Base-by-base conservation (phyloP, 306 rosid species). In the Elaeagnus macrophylla region DNA sequence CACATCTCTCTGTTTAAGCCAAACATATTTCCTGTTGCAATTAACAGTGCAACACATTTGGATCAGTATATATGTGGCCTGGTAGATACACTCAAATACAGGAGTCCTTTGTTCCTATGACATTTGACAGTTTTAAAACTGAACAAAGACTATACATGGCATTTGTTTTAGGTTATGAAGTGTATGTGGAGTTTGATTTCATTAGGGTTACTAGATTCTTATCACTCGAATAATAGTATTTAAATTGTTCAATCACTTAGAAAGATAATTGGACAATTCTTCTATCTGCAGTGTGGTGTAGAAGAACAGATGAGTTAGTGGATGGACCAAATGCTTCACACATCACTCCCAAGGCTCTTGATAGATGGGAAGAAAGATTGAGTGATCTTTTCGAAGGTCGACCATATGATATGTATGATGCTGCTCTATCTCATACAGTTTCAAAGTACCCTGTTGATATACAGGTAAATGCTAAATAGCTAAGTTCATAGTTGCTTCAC, bases 281-380 rank as follows among this genome's bases (percentile, higher is more conserved):
- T 53, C 10, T 36, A 36, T 43, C 8, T 79, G 75, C 64, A 91
- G 97, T 91, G 56, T 91, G 97, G 97, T 91, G 97, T 67, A 76
- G 97, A 69, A 91, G 97, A 61, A 91, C 97, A 1, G 96, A 91
- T 46, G 97, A 91, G 48, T 77, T 91, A 12, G 97, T 91, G 58
- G 97, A 91, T 66, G 96, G 97, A 5, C 97, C 97, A 14, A 91
- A 91, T 37, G 94, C 97, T 57, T 72, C 96, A n/a, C 88, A 86
- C 72, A 86, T 86, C 25, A 91, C 97, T 1, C 95, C 97, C 10
- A 86, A 69, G 48, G 97, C 96, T 4, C 83, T 91, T n/a, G 97
- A 84, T 50, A 69, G 97, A 60, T 91, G 97, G 97, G 96, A 86
- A 50, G 68, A 70, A 61, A 58, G 94, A 59, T 59, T 86, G 53